Evolutionary conservation across 176 grass and related monocot species (phyloP).

Genomic region (Saccharum spontaneum): DNA sequence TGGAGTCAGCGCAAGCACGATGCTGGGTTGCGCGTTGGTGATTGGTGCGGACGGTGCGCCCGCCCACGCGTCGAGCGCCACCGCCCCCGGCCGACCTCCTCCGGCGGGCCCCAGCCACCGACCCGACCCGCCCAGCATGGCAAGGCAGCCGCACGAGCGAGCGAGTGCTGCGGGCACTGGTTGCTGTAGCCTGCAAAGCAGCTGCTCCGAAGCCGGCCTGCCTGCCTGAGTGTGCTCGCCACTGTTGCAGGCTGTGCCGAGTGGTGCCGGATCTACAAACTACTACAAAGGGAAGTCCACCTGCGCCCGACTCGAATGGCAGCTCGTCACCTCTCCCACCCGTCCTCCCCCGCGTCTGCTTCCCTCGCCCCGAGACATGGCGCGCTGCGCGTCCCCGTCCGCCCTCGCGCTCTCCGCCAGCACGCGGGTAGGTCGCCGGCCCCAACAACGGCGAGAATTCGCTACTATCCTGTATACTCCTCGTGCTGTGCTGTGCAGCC

Average conservation of each 20-base stretch:
- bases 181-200: not conserved
- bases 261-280: not conserved
- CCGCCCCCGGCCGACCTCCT: constrained; percentile 22
- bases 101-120: constrained; percentile 34
- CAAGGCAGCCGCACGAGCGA: not conserved
- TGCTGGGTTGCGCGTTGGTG: not conserved
- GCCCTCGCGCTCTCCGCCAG: constrained; percentile 14
- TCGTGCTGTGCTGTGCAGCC: not conserved
- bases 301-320: constrained; percentile 20
- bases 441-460: not conserved
- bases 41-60: constrained; percentile 8
- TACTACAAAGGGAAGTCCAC: constrained; percentile 32
- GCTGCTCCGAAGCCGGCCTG: not conserved
- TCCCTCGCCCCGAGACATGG: constrained; percentile 15
- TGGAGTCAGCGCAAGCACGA: constrained; percentile 18
- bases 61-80: constrained; percentile 27
- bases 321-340: not conserved
- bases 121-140: not conserved
- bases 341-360: not conserved
- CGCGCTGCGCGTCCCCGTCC: constrained; percentile 21
- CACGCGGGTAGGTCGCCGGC: constrained; percentile 1
- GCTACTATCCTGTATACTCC: not conserved
- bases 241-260: not conserved
- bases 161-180: not conserved
- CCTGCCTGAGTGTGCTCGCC: not conserved